Evolutionary conservation across 2,329 filamentous ascomycete genomes (phyloP).

Genomic region (Cladosporium phlei): DNA sequence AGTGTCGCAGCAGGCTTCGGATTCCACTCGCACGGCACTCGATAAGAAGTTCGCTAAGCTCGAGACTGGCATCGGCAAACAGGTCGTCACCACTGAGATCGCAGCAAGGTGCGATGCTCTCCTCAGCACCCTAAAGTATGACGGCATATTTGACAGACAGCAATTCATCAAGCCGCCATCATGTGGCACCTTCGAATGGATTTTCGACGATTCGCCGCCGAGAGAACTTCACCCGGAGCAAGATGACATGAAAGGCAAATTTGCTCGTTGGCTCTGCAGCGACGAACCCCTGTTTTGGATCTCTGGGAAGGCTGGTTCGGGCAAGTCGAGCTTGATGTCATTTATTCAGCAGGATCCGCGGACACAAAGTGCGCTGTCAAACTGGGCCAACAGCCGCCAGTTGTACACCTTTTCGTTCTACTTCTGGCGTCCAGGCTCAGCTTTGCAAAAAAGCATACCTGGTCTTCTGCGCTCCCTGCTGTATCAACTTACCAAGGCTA

Average conservation of each 20-base stretch:
- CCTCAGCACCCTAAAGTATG: no score
- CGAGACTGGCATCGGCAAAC: no score
- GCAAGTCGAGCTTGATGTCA: slow-evolving; percentile 8
- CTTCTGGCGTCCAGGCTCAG: slow-evolving; percentile 4
- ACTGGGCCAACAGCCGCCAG: neutral
- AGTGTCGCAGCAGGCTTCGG: no score
- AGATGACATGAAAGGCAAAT: neutral
- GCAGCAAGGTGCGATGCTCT: no score
- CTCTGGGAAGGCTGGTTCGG: slow-evolving; percentile 5
- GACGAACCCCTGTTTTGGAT: neutral
- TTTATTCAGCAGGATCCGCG: neutral
- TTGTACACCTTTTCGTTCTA: neutral
- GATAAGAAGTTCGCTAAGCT: no score
- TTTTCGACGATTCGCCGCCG: neutral
- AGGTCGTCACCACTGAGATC: no score
- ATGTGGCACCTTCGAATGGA: slow-evolving; percentile 2
- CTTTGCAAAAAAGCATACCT: neutral
- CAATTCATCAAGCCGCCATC: no score
- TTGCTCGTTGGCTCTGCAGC: neutral
- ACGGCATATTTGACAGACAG: no score
- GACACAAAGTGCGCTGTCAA: neutral
- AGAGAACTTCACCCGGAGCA: neutral
- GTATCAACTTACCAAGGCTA: neutral
- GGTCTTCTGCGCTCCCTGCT: neutral
- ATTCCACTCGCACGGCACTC: no score